Conservation (phyloP, 495 filamentous ascomycete species). For the Cenococcum geophilum region DNA sequence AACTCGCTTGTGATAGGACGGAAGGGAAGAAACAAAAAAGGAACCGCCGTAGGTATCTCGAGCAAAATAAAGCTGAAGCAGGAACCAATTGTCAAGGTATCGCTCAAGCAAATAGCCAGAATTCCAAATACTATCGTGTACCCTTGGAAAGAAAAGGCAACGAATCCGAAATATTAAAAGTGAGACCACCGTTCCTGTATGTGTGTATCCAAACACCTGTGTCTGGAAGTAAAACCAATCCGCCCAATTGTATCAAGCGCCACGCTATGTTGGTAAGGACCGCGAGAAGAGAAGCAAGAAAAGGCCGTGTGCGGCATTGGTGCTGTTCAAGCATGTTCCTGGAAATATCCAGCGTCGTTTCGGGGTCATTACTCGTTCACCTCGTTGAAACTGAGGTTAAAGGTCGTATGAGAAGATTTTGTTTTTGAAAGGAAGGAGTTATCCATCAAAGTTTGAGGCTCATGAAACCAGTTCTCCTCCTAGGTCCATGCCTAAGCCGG, state of each 20-base stretch:
- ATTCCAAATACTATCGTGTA: neutral
- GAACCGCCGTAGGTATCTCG: neutral
- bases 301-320: neutral
- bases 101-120: neutral
- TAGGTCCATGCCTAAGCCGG: constrained; percentile 48
- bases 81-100: neutral
- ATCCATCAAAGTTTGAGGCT: neutral
- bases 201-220: neutral
- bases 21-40: neutral
- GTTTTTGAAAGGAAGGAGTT: neutral
- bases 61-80: neutral
- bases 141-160: neutral
- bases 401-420: constrained; percentile 2
- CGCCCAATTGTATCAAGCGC: constrained; percentile 7
- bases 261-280: constrained; percentile 7
- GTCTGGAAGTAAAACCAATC: neutral
- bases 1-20: neutral
- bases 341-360: constrained; percentile 5
- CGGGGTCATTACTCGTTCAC: constrained; percentile 4
- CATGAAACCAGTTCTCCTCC: constrained; percentile 50
- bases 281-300: neutral
- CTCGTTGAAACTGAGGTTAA: neutral
- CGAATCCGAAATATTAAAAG: neutral
- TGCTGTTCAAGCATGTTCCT: neutral
- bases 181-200: neutral